These are phyloP conservation scores for rapeseed (Brassica napus) DNA, from an alignment of 345 rosid genomes.

Conservation along the genomic window DNA sequence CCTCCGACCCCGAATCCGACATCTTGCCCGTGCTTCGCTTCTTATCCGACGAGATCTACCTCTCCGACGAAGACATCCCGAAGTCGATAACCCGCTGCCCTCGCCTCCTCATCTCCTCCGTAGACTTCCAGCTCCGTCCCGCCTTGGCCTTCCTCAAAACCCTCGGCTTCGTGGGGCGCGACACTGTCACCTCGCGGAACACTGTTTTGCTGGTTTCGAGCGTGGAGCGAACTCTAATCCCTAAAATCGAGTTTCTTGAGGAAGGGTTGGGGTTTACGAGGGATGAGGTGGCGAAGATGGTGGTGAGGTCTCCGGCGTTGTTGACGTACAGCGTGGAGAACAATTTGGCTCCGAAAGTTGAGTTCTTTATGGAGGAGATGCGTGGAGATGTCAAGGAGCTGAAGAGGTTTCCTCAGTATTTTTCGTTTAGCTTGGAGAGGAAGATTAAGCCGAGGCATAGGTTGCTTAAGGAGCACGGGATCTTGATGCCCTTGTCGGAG, in stretches of 20 bases:
- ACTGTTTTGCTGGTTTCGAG: constrained; percentile 63
- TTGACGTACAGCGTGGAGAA: constrained; percentile 69
- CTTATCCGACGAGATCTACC: constrained; percentile 57
- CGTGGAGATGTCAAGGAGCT: constrained; percentile 61
- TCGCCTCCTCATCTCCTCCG: constrained; percentile 55
- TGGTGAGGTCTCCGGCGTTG: constrained; percentile 71
- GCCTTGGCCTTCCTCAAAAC: constrained; percentile 49
- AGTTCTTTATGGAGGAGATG: constrained; percentile 65
- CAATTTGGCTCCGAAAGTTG: constrained; percentile 67
- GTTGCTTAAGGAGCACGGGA: constrained; percentile 57
- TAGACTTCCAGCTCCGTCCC: constrained; percentile 61
- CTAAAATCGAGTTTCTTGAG: constrained; percentile 58
- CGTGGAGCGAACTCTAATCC: constrained; percentile 57
- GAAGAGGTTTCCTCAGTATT: constrained; percentile 80
- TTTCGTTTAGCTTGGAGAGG: constrained; percentile 81
- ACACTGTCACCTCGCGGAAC: constrained; percentile 50
- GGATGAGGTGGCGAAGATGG: constrained; percentile 66
- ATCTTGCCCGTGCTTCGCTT: constrained; percentile 63
- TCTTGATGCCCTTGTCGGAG: constrained; percentile 58
- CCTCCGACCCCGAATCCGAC: constrained; percentile 55
- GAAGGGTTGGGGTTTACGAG: constrained; percentile 54
- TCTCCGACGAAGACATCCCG: constrained; percentile 52
- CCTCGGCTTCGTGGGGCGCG: constrained; percentile 59
- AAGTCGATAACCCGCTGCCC: constrained; percentile 71
- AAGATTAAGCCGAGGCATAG: constrained; percentile 82